A percentile compares a stretch with the other conserved stretches of the same genome.
These are phyloP conservation scores for Schoenoplectus tabernaemontani DNA, from an alignment of 202 grass and related monocot genomes.

Conservation along the genomic window DNA sequence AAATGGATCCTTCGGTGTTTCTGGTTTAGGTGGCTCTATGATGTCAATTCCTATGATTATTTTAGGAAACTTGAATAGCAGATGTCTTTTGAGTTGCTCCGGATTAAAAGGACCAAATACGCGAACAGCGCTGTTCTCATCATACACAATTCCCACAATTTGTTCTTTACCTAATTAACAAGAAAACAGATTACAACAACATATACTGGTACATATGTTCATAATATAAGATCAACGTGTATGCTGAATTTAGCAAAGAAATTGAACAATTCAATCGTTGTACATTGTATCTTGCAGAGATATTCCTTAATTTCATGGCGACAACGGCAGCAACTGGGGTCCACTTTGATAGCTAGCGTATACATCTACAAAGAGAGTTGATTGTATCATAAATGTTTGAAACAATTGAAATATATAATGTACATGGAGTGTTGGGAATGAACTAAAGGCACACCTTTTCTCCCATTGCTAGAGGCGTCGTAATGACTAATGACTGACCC, in stretches of 20 bases:
- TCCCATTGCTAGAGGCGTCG: background rate
- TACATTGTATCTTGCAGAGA: conserved; percentile 19
- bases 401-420: background rate
- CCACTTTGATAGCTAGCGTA: background rate
- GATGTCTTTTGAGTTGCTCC: conserved; percentile 5
- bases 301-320: background rate
- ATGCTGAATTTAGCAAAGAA: background rate
- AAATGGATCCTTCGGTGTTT: background rate
- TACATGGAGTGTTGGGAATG: background rate
- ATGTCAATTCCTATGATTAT: background rate
- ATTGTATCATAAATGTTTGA: background rate
- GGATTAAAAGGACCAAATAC: background rate
- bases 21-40: background rate
- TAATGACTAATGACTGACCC: background rate
- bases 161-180: background rate
- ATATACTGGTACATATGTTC: background rate
- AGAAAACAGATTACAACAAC: background rate
- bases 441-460: conserved; percentile 8
- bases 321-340: background rate
- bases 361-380: background rate
- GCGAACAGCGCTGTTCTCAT: background rate
- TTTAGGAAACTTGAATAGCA: conserved; percentile 13
- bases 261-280: background rate
- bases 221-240: background rate
- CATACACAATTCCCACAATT: background rate